Evolutionary conservation across 2,329 filamentous ascomycete genomes (phyloP).

Genomic region (Leptosphaerulina australis): DNA sequence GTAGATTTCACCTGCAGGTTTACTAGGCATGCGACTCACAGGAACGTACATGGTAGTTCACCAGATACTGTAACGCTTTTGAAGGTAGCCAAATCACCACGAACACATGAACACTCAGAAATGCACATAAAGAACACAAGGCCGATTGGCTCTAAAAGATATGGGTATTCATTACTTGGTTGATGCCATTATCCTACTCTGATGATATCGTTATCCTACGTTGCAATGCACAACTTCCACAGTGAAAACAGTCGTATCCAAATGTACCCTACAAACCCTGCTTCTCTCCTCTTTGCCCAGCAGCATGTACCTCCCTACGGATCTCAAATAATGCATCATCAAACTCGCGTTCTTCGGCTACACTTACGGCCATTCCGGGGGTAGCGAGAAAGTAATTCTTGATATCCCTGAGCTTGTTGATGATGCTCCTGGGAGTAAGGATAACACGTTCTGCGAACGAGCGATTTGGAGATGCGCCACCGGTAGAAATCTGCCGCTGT

Average conservation of each 20-base stretch:
- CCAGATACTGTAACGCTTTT: not conserved
- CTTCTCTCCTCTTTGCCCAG: conserved; percentile 59
- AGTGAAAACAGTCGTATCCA: not conserved
- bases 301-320: conserved; percentile 73
- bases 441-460: conserved; percentile 45
- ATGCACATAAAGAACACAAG: not conserved
- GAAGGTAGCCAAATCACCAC: not conserved
- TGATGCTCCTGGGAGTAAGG: conserved; percentile 57
- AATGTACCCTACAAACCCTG: not conserved
- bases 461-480: conserved; percentile 32
- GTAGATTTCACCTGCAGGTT: not conserved
- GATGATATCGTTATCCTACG: not conserved
- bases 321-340: conserved; percentile 83
- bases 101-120: not conserved
- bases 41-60: not conserved
- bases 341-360: conserved; percentile 70
- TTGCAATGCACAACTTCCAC: not conserved
- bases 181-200: not conserved
- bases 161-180: conserved; percentile 2
- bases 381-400: conserved; percentile 61
- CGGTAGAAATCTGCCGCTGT: conserved; percentile 8
- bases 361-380: conserved; percentile 62
- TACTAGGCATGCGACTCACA: conserved; percentile 7
- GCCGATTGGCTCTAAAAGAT: not conserved
- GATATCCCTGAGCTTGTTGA: conserved; percentile 53